Evolutionary conservation across 2,329 filamentous ascomycete genomes (phyloP), one percentile per base, ranked within the genome.

Genomic region (Macroventuria anomochaeta): DNA sequence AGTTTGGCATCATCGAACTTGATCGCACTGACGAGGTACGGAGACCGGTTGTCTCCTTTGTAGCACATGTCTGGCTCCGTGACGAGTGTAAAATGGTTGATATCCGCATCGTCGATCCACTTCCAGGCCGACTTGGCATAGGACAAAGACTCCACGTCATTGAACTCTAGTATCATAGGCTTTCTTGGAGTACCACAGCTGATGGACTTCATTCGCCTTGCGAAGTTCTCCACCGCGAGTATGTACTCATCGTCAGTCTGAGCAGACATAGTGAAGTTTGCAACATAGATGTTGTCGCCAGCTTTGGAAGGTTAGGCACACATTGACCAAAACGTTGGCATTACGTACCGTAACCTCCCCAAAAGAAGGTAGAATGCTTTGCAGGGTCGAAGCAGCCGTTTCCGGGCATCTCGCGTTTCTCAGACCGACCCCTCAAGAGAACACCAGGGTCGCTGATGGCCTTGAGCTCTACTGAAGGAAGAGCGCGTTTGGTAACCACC

Each of bases 41-140:
- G 62, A 5, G 62, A 61, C n/a, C 64, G 59, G 23, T 65, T 52
- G 23, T 67, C 63, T 21, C 64, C 64, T 17, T 62, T 38, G 49
- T 61, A 65, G 55, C 64, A 67, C 44, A 65, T 63, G 36, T 65
- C 43, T 17, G 59, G 55, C 17, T 63, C 59, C 4, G 64, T 65
- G 34, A 67, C 62, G 12, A 67, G 53, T 13, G 56, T 59, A 37
- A 67, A 67, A 21, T 61, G 59, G 41, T 64, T 64, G 39, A 59
- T 47, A 25, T 63, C 61, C 13, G 61, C 53, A 13, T 62, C 54
- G 37, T 67, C 59, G 15, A 64, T 56, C 62, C 62, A 65, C 31
- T 64, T 57, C 64, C 64, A 67, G 7, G 57, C 53, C n/a, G 53
- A 53, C 39, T 58, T 56, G 5, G 62, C 62, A 39, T 59, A 61